Evolutionary conservation across 129 eudicot species (phyloP).

Genomic region (Flaveria ramosissima): DNA sequence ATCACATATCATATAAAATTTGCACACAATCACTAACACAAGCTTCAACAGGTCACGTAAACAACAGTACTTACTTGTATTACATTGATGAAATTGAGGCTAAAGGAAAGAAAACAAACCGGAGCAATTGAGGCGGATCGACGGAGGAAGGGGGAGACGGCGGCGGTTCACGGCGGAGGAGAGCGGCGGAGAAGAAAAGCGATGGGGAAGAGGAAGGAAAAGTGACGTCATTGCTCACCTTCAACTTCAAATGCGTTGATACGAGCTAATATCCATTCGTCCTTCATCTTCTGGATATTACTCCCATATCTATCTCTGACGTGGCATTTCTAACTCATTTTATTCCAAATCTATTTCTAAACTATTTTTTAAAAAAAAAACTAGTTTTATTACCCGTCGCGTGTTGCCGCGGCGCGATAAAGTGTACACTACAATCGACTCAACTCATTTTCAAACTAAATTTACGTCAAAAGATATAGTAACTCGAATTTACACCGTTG

Average conservation of each 20-base stretch:
- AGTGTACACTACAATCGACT: too few species aligned
- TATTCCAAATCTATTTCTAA: background rate
- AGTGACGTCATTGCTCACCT: conserved; percentile 48
- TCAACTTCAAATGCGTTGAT: conserved; percentile 11
- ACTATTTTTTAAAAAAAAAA: too few species aligned
- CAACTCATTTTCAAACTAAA: too few species aligned
- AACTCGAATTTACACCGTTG: too few species aligned
- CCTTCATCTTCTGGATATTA: conserved; percentile 22
- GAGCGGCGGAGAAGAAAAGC: conserved; percentile 21
- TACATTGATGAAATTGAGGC: background rate
- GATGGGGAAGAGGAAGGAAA: conserved; percentile 37
- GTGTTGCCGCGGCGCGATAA: too few species aligned
- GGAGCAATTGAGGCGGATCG: conserved; percentile 55
- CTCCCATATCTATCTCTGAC: conserved; percentile 16
- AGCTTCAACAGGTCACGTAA: too few species aligned
- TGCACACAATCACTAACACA: too few species aligned
- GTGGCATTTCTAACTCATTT: conserved; percentile 32
- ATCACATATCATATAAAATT: too few species aligned
- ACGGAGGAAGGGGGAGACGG: conserved; percentile 21
- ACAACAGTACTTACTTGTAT: too few species aligned
- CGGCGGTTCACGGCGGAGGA: conserved; percentile 19
- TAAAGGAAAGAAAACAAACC: conserved; percentile 33
- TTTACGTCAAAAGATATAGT: too few species aligned
- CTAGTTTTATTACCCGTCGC: too few species aligned
- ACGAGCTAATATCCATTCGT: conserved; percentile 43